These are phyloP conservation scores for Scolecobasidium constrictum DNA, from an alignment of 2,329 filamentous ascomycete species.

Conservation along the genomic window DNA sequence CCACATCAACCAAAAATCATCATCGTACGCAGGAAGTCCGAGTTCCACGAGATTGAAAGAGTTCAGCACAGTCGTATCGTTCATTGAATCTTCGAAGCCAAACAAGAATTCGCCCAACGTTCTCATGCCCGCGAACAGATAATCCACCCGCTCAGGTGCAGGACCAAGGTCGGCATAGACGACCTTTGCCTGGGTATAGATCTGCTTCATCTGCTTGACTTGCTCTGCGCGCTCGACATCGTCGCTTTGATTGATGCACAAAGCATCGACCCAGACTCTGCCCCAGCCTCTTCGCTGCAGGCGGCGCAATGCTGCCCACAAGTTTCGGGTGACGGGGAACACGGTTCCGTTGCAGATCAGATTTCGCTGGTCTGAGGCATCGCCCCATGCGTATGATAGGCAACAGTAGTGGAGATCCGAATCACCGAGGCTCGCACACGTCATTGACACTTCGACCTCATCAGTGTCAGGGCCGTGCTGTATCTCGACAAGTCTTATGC, in stretches of 20 bases:
- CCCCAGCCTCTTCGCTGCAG: not conserved
- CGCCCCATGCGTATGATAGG: not conserved
- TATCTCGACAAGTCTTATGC: not conserved
- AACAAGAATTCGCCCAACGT: not conserved
- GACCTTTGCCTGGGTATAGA: not conserved
- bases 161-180: not conserved
- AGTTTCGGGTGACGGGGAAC: not conserved
- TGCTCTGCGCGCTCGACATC: not conserved
- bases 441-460: not conserved
- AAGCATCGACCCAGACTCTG: not conserved
- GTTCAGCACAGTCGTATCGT: not conserved
- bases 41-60: not conserved
- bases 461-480: not conserved
- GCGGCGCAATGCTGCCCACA: not conserved
- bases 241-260: not conserved
- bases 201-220: not conserved
- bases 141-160: not conserved
- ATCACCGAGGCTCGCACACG: not conserved
- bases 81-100: not conserved
- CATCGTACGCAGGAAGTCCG: not conserved
- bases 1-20: not conserved
- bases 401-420: not conserved
- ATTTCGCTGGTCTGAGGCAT: not conserved
- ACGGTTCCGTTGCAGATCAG: not conserved
- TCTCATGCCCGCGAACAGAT: not conserved